Base-by-base conservation (phyloP, 2,329 filamentous ascomycete species). In the Sporothrix variecibatus region DNA sequence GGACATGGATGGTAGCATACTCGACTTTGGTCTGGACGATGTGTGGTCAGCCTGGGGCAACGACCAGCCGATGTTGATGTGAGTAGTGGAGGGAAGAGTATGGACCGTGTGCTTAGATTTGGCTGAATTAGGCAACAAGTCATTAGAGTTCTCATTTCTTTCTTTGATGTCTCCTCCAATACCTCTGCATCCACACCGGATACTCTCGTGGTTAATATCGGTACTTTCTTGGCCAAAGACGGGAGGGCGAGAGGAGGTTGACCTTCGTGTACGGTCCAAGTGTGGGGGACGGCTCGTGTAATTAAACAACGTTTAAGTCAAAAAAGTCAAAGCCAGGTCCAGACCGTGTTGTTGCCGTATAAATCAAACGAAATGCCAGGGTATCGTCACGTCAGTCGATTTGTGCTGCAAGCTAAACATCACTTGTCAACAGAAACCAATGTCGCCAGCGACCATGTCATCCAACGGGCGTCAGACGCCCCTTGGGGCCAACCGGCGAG, bases 31-130 rank as follows among this genome's bases (percentile, higher is more conserved):
- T 4, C 67, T 70, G 2, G 67, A 70, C 20, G 67, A 40, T 20
- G 49, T 70, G 6, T 70, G 67, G 67, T 38, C 67, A 1, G 67
- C 67, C 3, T 70, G 67, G 65, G 60, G 67, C 8, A 49, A 70
- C 20, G 49, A 56, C 11, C 67, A 53, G 31, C 46, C 49, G 6
- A 40, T 56, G 67, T n/a, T 40, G 20, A 20, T 70, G 28, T 70
- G 38, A 46, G 23, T 46, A 23, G n/a, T 28, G 8, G n/a, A 28
- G 2, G 17, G 0, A 26, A 49, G 23, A 9, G 7, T 31, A 17
- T 43, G 5, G 15, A 43, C 11, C 40, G 40, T 4, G 8, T 31
- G 40, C 20, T 31, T 51, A 2, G 17, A 51, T 51, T 43, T 12
- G 7, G 15, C 15, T 51, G n/a, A 46, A 28, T 28, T 62, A 11